Base-by-base conservation (phyloP, 371 early-diverging fungal genomes). In the Mortierella sp. region DNA sequence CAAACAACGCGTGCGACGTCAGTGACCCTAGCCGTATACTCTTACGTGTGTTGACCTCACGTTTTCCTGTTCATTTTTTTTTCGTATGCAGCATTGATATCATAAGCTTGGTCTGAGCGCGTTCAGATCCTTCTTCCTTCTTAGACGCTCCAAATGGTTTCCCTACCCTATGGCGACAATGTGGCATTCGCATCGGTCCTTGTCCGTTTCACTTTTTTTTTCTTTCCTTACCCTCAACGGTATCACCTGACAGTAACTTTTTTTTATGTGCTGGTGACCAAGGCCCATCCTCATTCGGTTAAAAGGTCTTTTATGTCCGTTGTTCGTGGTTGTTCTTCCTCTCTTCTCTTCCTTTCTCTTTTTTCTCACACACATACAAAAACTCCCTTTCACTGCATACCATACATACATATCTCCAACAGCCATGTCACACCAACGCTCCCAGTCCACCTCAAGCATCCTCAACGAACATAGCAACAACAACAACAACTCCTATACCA, bases 381-480 rank as follows among this genome's bases (percentile, higher is more conserved):
- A 24, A 48, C 43, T 24, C 34, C 63, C 26, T 5, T 26, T 26
- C n/a, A 22, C 34, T 22, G 13, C 53, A 31, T 39, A 50, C 44
- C 50, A 47, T 6, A 22, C 43, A n/a, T n/a, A n/a, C n/a, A n/a
- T n/a, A n/a, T n/a, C n/a, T n/a, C 66, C 31, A 50, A 19, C 43
- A 44, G 65, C 29, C 50, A 71, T 70, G 70, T 70, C 77, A 31
- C 82, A 81, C 69, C 71, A 71, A 6, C 70, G 77, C 68, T 77
- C 82, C 29, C 73, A 77, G 67, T 81, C 77, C 0, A 67, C 65
- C 22, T 69, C 78, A 47, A 55, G 68, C 37, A 39, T 70, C 63
- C 41, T 24, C 43, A 50, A 64, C 53, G 31, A 52, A 29, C 43
- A 34, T 22, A 44, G 39, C 55, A 41, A 26, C 61, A 0, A 39